Evolutionary conservation across 306 rosid species (phyloP).

Genomic region (Malus asiatica): DNA sequence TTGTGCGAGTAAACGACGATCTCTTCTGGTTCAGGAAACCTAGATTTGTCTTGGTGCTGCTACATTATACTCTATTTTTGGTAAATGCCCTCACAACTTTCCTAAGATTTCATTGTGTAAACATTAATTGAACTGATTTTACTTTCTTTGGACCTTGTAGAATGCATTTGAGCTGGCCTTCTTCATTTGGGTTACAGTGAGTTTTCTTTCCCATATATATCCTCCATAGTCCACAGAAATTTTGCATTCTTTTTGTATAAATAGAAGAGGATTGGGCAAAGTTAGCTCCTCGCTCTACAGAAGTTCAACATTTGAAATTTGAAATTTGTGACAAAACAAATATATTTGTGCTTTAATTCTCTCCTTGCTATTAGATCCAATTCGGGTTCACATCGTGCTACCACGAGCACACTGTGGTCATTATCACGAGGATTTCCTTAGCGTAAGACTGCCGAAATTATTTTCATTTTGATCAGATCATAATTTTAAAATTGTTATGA

Average conservation of each 20-base stretch:
- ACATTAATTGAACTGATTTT: not conserved
- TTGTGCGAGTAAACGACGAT: conserved; percentile 22
- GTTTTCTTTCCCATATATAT: not conserved
- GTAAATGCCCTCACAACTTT: not conserved
- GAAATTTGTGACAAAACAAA: not conserved
- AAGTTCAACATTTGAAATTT: not conserved
- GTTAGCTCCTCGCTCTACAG: not conserved
- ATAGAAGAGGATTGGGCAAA: not conserved
- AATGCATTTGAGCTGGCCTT: conserved; percentile 35
- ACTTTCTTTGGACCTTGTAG: conserved; percentile 9
- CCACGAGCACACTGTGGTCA: not conserved
- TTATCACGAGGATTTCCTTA: conserved; percentile 8
- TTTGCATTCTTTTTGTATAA: no score
- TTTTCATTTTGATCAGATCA: not conserved
- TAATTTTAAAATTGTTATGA: not conserved
- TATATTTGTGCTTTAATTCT: not conserved
- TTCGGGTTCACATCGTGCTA: conserved; percentile 30
- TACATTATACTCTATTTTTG: conserved; percentile 30
- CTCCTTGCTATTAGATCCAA: conserved; percentile 5
- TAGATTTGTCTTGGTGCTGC: conserved; percentile 24
- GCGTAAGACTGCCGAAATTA: conserved; percentile 15
- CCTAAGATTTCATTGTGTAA: not conserved
- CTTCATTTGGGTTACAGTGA: conserved; percentile 31
- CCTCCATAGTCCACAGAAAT: not conserved
- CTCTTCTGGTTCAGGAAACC: conserved; percentile 29